phyloP scores from a whole-genome alignment of 1,284 basidiomycete genomes.

The Leccinum glutinopallens region DNA sequence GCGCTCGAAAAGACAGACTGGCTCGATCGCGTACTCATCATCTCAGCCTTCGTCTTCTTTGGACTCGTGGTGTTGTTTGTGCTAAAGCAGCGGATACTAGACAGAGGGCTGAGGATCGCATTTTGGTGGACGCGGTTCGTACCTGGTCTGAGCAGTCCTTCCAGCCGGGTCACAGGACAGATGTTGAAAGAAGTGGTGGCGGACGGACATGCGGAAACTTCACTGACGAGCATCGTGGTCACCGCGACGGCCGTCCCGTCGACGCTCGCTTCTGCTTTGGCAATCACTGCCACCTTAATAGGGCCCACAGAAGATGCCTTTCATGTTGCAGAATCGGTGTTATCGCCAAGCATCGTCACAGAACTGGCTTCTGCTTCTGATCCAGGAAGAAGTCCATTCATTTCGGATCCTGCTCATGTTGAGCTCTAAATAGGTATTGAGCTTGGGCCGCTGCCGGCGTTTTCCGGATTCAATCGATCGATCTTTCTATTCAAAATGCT shows the following conservation, averaged over 20 bases:
- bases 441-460: neutral
- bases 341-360: constrained; percentile 4
- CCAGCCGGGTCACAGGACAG: constrained; percentile 5
- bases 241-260: constrained; percentile 12
- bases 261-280: constrained; percentile 20
- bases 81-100: constrained; percentile 82
- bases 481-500: constrained; percentile 2
- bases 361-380: constrained; percentile 2
- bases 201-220: constrained; percentile 1
- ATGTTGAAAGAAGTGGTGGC: constrained; percentile 17
- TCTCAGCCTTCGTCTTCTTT: constrained; percentile 81
- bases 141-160: constrained; percentile 37
- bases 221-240: constrained; percentile 16
- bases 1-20: constrained; percentile 87
- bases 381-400: constrained; percentile 2
- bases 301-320: neutral
- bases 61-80: constrained; percentile 83
- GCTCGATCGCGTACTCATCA: constrained; percentile 86
- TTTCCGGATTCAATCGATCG: neutral
- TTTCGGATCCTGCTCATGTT: constrained; percentile 16
- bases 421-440: constrained; percentile 23
- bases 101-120: constrained; percentile 67
- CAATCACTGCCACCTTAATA: constrained; percentile 10
- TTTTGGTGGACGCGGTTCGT: constrained; percentile 82
- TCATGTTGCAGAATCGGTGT: constrained; percentile 5